Evolutionary conservation across 352 stramenopile species (phyloP), one percentile per base, ranked within the genome.

Genomic region (Globisporangium cederbergense): DNA sequence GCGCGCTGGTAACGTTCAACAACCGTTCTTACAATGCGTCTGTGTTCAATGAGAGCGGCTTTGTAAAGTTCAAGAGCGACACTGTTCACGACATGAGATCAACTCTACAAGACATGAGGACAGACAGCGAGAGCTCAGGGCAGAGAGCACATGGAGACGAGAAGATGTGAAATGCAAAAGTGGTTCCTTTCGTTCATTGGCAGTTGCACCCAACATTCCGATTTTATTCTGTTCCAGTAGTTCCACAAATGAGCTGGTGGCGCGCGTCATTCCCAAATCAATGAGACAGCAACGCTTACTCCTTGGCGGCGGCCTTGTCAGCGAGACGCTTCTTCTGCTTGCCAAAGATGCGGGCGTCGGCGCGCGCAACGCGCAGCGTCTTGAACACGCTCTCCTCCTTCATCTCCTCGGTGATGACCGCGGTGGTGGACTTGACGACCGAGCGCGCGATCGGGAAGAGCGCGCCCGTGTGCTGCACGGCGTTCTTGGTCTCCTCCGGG

Each of bases 241-340:
- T 84, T 86, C 75, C 75, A 74, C 75, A 83, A 74, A 73, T 68
- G 71, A 83, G 74, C 66, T 79, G 71, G 72, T 50, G 64, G 46
- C 71, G 32, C 50, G 38, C 28, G 43, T 49, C 43, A 49, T 49
- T 46, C 40, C 43, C 43, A 13, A 58, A 43, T 11, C 10, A 40
- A 25, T 63, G 14, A 16, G 53, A 67, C 60, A 65, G 62, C 60
- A 43, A 55, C 60, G 69, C 74, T 90, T 93, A 91, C 74, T 95
- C 85, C 66, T 90, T 88, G 71, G 79, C 79, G 38, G 80, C 76
- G 63, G 86, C 84, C 85, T 96, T 96, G 77, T 96, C 86, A 51
- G 83, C 86, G 64, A 93, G 75, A 77, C 86, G 87, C 85, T 96
- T 96, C 74, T 89, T 87, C 78, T 92, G 86, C 82, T 94, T 93